phyloP scores from a whole-genome alignment of 164 flowering plant genomes.

The Annona squamosa region DNA sequence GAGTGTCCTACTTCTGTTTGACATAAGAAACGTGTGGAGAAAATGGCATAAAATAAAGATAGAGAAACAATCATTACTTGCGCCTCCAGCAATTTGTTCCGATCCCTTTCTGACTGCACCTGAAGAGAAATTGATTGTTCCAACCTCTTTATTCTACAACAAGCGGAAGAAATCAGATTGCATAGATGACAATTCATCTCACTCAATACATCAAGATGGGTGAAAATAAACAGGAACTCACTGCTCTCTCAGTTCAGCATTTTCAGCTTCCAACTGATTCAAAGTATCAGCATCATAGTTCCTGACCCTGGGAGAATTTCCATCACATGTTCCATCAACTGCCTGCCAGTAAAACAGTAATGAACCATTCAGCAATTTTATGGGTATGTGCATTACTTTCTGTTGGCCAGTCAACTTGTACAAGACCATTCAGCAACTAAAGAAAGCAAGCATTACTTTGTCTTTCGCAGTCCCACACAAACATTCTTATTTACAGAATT shows the following conservation, averaged over 20 bases:
- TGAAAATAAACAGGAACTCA: not conserved
- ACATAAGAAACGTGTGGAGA: not conserved
- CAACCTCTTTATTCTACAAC: slow-evolving; percentile 34
- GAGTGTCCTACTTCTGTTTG: too few species aligned
- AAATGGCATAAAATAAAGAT: not conserved
- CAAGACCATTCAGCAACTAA: not conserved
- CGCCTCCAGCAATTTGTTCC: slow-evolving; percentile 34
- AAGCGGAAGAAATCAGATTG: not conserved
- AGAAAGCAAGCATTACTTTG: not conserved
- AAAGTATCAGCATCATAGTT: slow-evolving; percentile 12
- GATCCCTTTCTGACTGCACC: slow-evolving; percentile 40
- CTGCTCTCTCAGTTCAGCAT: slow-evolving; percentile 14
- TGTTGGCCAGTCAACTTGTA: not conserved
- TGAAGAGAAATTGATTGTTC: slow-evolving; percentile 32
- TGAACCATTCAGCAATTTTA: not conserved
- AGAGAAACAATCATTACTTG: slow-evolving; percentile 28
- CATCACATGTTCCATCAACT: slow-evolving; percentile 5
- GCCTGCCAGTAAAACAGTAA: slow-evolving; percentile 19
- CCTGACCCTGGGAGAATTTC: slow-evolving; percentile 4
- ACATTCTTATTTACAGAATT: not conserved
- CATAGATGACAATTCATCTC: slow-evolving; percentile 10
- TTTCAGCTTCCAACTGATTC: slow-evolving; percentile 40
- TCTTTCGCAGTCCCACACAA: not conserved
- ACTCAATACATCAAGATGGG: not conserved
- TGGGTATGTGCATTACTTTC: not conserved